Conservation (phyloP, 192 early-diverging fungal genomes). For the Coemansia sp. region DNA sequence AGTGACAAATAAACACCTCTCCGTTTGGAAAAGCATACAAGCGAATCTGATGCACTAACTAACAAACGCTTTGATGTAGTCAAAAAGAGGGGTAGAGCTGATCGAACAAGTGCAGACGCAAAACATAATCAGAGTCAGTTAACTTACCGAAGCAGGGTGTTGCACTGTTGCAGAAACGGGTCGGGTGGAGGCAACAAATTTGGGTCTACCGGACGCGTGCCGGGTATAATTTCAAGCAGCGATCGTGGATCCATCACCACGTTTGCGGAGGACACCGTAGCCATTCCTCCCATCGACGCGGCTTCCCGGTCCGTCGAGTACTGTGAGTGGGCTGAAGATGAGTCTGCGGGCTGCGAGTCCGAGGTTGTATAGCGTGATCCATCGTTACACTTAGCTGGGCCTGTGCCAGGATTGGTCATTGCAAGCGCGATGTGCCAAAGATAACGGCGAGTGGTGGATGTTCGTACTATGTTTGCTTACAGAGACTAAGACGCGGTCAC, state of each 20-base stretch:
- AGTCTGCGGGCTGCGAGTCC: not conserved
- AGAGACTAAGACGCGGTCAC: not conserved
- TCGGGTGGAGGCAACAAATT: conserved; percentile 33
- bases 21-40: not conserved
- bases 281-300: conserved; percentile 12
- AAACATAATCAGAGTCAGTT: conserved; percentile 2
- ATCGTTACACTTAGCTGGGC: conserved; percentile 10
- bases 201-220: conserved; percentile 16
- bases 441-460: not conserved
- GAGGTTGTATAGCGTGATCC: conserved; percentile 6
- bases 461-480: not conserved
- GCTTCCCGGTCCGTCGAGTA: conserved; percentile 11
- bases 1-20: not conserved
- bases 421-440: not conserved
- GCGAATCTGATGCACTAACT: not conserved
- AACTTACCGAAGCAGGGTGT: conserved; percentile 44
- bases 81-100: not conserved
- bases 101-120: not conserved
- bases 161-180: conserved; percentile 24
- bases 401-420: conserved; percentile 9
- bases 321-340: conserved; percentile 11
- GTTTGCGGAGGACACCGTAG: not conserved
- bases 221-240: conserved; percentile 33
- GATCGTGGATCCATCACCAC: conserved; percentile 2
- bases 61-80: not conserved